phyloP scores from a whole-genome alignment of 2,329 filamentous ascomycete genomes.

The Zymoseptoria ardabiliae region DNA sequence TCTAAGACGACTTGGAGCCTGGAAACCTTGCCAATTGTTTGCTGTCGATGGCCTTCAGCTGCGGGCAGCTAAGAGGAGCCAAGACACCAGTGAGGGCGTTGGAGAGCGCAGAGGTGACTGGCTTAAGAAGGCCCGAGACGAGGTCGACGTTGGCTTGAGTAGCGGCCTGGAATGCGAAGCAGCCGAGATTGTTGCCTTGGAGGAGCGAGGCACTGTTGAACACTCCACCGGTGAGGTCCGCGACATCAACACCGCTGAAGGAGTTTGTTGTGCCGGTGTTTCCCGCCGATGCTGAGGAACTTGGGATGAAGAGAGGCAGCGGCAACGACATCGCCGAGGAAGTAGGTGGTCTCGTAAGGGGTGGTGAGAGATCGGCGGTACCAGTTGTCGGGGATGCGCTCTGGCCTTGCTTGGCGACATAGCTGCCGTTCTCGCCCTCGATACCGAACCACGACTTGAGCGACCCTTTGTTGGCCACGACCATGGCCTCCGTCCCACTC shows the following conservation, averaged over 20 bases:
- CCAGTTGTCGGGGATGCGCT: constrained; percentile 35
- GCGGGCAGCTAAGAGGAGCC: constrained; percentile 21
- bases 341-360: constrained; percentile 26
- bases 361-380: constrained; percentile 20
- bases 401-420: constrained; percentile 27
- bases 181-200: constrained; percentile 41
- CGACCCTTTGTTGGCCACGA: no score
- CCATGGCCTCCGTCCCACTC: neutral
- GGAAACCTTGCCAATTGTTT: constrained; percentile 23
- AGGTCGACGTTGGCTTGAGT: constrained; percentile 30
- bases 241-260: constrained; percentile 30
- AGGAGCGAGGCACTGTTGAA: constrained; percentile 29
- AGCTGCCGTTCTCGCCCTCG: constrained; percentile 26
- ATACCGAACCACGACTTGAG: constrained; percentile 16
- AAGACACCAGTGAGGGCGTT: constrained; percentile 5
- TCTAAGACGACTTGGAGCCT: constrained; percentile 16
- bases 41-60: constrained; percentile 22
- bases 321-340: constrained; percentile 14
- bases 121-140: constrained; percentile 4
- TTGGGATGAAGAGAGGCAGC: constrained; percentile 21
- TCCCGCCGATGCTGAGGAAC: constrained; percentile 29
- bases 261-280: constrained; percentile 31
- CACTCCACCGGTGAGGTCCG: constrained; percentile 34
- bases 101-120: constrained; percentile 8
- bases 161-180: constrained; percentile 33